Evolutionary conservation across 306 rosid species (phyloP).

Genomic region (Boehmeria nivea): DNA sequence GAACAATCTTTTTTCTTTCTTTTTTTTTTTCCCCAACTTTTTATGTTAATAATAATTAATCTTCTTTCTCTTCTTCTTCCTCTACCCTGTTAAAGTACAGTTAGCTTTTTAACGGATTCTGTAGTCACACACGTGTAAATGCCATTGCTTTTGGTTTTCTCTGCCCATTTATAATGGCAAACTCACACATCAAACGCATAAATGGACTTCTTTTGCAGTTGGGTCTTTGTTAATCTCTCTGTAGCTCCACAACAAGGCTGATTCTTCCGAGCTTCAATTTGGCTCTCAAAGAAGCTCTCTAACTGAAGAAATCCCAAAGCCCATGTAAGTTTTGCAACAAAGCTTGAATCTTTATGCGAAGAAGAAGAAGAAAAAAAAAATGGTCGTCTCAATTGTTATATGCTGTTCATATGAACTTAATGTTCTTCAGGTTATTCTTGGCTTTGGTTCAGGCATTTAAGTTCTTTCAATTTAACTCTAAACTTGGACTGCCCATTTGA

Average conservation of each 20-base stretch:
- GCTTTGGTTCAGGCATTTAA: too few species aligned
- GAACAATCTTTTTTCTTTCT: constrained; percentile 24
- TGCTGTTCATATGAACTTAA: too few species aligned
- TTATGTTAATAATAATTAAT: too few species aligned
- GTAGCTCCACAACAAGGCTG: constrained; percentile 24
- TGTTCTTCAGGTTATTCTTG: too few species aligned
- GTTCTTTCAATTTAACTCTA: too few species aligned
- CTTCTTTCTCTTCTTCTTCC: constrained; percentile 8
- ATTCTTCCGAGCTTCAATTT: too few species aligned
- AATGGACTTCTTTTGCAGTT: constrained; percentile 30
- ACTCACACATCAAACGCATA: constrained; percentile 29
- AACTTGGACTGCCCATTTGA: constrained; percentile 12
- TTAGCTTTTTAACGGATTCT: constrained; percentile 35
- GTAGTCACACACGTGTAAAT: constrained; percentile 41
- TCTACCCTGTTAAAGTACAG: constrained; percentile 24
- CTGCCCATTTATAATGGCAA: constrained; percentile 18
- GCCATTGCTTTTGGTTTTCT: constrained; percentile 34
- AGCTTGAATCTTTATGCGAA: constrained; percentile 16
- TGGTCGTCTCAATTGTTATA: too few species aligned
- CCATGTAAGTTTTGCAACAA: constrained; percentile 31
- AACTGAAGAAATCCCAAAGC: constrained; percentile 13
- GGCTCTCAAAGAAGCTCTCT: constrained; percentile 17
- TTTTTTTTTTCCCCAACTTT: not conserved
- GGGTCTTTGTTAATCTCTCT: constrained; percentile 33
- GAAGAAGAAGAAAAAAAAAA: not conserved